A percentile compares a stretch with the other conserved stretches of the same genome.
phyloP scores from a whole-genome alignment of 225 moss, liverwort and hornwort species.

The Asterella californica region DNA sequence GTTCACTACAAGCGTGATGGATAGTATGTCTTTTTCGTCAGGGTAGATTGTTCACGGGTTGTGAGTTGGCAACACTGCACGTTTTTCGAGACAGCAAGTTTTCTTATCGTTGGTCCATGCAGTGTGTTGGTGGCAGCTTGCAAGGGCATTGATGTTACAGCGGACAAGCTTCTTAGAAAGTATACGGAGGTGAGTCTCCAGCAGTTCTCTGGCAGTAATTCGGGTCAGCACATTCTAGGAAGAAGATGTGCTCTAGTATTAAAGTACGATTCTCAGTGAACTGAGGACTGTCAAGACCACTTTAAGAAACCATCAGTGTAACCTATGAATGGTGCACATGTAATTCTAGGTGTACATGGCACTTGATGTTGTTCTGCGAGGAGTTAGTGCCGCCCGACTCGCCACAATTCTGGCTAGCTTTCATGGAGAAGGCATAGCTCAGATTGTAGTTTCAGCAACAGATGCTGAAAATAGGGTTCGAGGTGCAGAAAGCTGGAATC shows the following conservation, averaged over 20 bases:
- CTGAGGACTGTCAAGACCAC: neutral
- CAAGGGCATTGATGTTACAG: constrained; percentile 97
- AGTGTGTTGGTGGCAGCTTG: constrained; percentile 99
- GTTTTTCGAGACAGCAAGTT: neutral
- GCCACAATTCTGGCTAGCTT: constrained; percentile 89
- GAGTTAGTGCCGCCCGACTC: constrained; percentile 91
- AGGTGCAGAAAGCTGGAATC: constrained; percentile 98
- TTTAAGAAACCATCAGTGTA: neutral
- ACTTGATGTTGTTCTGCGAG: constrained; percentile 94
- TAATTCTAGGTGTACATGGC: constrained; percentile 93
- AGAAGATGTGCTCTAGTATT: neutral
- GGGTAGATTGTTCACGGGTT: neutral
- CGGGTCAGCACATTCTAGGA: neutral
- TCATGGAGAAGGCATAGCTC: constrained; percentile 87
- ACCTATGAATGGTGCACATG: neutral
- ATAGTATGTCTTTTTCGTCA: neutral
- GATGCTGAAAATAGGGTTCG: constrained; percentile 93
- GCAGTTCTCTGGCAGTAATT: neutral
- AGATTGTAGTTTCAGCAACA: constrained; percentile 83
- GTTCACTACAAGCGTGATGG: no score
- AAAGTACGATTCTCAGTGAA: neutral
- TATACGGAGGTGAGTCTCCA: constrained; percentile 80
- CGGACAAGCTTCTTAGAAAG: constrained; percentile 91
- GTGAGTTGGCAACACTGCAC: neutral
- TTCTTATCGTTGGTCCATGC: constrained; percentile 6